phyloP scores from a whole-genome alignment of 768 basidiomycete genomes.

The Trametes sanguinea region DNA sequence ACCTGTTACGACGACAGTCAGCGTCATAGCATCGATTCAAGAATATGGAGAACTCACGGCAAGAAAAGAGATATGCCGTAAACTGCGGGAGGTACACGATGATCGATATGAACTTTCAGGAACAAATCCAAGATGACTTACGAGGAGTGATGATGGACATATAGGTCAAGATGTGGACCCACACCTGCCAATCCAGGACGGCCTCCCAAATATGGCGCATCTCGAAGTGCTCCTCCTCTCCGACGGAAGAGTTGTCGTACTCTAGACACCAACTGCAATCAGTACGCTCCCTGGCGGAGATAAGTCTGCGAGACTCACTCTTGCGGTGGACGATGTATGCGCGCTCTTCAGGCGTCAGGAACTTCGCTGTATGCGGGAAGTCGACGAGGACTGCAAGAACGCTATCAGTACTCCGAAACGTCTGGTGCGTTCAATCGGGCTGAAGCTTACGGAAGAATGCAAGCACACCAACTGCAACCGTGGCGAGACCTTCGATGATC shows the following conservation, averaged over 20 bases:
- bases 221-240: conserved; percentile 63
- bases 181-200: conserved; percentile 51
- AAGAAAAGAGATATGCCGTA: conserved; percentile 71
- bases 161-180: not conserved
- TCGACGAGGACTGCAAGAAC: conserved; percentile 54
- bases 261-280: conserved; percentile 34
- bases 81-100: conserved; percentile 38
- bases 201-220: conserved; percentile 54
- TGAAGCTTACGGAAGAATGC: conserved; percentile 20
- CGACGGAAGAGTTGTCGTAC: conserved; percentile 55
- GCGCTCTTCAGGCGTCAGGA: conserved; percentile 64
- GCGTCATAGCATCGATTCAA: too few relatives aligned
- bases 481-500: conserved; percentile 67
- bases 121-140: not conserved
- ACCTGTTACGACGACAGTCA: not conserved
- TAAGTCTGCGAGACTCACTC: not conserved
- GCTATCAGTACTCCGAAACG: not conserved
- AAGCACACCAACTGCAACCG: conserved; percentile 53
- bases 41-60: conserved; percentile 46
- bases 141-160: conserved; percentile 9
- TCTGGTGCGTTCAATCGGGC: not conserved
- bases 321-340: conserved; percentile 41
- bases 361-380: conserved; percentile 57
- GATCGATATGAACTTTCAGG: too few relatives aligned
- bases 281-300: not conserved